phyloP scores from a whole-genome alignment of 768 basidiomycete genomes.

The Phallus indusiatus region DNA sequence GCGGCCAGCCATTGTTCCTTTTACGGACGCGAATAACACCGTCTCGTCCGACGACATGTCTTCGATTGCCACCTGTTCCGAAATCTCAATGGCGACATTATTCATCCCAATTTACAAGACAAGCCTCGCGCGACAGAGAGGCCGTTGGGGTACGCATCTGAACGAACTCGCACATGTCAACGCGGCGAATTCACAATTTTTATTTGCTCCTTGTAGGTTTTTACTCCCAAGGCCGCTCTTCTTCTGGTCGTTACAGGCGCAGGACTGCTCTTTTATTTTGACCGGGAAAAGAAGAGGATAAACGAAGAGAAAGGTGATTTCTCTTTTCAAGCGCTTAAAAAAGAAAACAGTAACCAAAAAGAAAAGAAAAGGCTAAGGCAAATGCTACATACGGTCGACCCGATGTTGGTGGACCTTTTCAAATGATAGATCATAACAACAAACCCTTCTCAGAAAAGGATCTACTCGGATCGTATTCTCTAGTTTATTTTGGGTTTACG shows the following conservation, averaged over 20 bases:
- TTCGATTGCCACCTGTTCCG: too few relatives aligned
- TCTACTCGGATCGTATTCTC: constrained; percentile 62
- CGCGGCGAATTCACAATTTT: background rate
- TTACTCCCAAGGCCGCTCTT: constrained; percentile 77
- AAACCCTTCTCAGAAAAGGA: constrained; percentile 73
- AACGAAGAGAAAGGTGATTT: constrained; percentile 63
- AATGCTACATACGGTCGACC: constrained; percentile 74
- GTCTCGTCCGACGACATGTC: background rate
- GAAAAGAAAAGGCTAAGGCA: constrained; percentile 62
- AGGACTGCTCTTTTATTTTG: constrained; percentile 83
- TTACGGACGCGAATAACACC: background rate
- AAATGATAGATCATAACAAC: constrained; percentile 55
- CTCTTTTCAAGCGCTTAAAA: background rate
- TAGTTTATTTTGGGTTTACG: constrained; percentile 97
- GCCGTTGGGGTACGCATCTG: constrained; percentile 24
- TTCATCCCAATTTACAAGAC: background rate
- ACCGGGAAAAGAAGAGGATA: constrained; percentile 72
- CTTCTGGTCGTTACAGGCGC: constrained; percentile 77
- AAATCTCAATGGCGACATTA: background rate
- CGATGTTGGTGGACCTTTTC: constrained; percentile 86
- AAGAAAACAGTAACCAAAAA: background rate
- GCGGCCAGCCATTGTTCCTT: too few relatives aligned
- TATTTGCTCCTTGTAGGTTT: constrained; percentile 49
- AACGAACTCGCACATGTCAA: too few relatives aligned
- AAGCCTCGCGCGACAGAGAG: constrained; percentile 22